Evolutionary conservation across 2,329 filamentous ascomycete genomes (phyloP).

Genomic region (Reticulascus tulasneorum): DNA sequence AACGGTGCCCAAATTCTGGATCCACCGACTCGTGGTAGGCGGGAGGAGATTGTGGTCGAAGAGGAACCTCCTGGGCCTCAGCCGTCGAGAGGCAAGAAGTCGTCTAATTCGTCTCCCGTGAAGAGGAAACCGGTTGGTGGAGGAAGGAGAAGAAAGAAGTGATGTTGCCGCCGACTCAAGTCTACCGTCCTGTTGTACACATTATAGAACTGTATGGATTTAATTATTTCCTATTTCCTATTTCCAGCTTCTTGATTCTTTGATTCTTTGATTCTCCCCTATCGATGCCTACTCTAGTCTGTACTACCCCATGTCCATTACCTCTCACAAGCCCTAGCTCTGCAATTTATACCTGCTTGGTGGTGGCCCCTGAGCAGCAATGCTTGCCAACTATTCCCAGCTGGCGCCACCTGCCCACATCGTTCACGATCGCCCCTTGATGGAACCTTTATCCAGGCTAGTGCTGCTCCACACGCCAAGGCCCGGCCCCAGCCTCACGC

Average conservation of each 20-base stretch:
- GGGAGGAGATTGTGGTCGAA: slow-evolving; percentile 36
- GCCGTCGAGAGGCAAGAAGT: slow-evolving; percentile 33
- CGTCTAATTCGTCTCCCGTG: slow-evolving; percentile 29
- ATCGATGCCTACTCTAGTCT: neutral
- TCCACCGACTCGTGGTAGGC: slow-evolving; percentile 19
- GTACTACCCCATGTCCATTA: neutral
- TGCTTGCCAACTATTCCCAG: no score
- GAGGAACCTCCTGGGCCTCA: slow-evolving; percentile 25
- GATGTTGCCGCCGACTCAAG: slow-evolving; percentile 14
- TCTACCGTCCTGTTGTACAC: neutral
- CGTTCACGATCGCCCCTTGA: no score
- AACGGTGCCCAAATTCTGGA: slow-evolving; percentile 29
- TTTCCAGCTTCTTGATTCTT: no score
- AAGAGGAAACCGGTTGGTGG: slow-evolving; percentile 34
- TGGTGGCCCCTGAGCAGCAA: no score
- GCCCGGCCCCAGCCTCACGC: slow-evolving; percentile 1
- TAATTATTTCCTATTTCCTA: neutral
- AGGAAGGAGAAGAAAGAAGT: slow-evolving; percentile 29
- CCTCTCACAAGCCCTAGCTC: no score
- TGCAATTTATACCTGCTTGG: no score
- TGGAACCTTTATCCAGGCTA: neutral
- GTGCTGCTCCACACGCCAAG: neutral
- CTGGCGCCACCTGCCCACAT: no score
- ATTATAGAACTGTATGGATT: slow-evolving; percentile 8
- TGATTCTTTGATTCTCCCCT: neutral